A percentile compares a stretch with the other conserved stretches of the same genome.
Evolutionary conservation across 2,329 filamentous ascomycete genomes (phyloP).

Genomic region (Stemphylium beticola): DNA sequence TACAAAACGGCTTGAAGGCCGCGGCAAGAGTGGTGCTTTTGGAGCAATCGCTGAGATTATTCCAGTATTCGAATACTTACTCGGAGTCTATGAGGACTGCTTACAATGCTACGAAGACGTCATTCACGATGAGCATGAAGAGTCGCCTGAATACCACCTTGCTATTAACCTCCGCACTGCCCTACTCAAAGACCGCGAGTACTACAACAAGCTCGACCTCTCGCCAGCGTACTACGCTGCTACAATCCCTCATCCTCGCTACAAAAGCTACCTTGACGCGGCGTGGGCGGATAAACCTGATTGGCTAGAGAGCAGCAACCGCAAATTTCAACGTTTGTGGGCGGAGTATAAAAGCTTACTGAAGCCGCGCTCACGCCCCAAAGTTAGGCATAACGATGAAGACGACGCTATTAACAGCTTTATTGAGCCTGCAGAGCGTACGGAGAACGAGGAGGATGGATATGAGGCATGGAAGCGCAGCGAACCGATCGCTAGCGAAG

Average conservation of each 20-base stretch:
- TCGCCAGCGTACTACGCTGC: no score
- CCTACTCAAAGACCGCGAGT: background rate
- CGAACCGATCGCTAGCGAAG: background rate
- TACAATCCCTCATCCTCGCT: no score
- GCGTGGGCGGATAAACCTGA: no score
- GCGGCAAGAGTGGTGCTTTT: background rate
- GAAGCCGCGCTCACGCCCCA: background rate
- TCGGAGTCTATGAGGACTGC: no score
- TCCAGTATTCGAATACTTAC: slow-evolving; percentile 4
- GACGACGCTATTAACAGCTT: no score
- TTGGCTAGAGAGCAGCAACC: background rate
- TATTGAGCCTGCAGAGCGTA: no score
- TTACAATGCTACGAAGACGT: slow-evolving; percentile 2
- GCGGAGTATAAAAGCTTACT: background rate
- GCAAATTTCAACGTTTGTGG: background rate
- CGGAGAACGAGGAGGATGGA: background rate
- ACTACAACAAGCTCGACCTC: no score
- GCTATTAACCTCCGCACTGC: background rate
- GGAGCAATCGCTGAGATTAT: background rate
- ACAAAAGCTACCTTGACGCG: no score
- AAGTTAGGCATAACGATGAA: no score
- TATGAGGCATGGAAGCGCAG: background rate
- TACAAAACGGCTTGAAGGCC: background rate
- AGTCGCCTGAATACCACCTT: slow-evolving; percentile 7
- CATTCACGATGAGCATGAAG: background rate